Base-by-base conservation (phyloP, 1,139 yeast genomes). In the Hemisphaericaspora xylofermentans region DNA sequence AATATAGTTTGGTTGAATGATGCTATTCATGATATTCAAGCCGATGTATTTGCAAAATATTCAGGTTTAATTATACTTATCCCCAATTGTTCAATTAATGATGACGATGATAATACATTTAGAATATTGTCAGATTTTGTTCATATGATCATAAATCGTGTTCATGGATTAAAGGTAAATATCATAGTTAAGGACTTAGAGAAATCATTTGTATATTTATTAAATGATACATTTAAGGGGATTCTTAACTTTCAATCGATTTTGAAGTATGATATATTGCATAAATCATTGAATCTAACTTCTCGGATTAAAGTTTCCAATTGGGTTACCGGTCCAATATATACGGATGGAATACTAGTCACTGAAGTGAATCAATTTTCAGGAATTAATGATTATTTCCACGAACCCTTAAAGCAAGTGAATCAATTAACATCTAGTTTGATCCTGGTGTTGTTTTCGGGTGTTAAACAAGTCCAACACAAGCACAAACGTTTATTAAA, bases 1-100 rank as follows among this genome's bases (percentile, higher is more conserved):
- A 74, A 74, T 46, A 77, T 84, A 16, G 66, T 79, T 17, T 84
- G 89, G 86, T 67, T 86, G 15, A 66, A 63, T 33, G 66, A 64
- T 13, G 54, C 50, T 2, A 34, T 47, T 17, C 6, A 35, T 3
- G 34, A 28, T 6, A 33, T 48, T 9, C 43, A 43, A 18, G 17
- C 38, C 1, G 33, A 40, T 33, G 39, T 52, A 6, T 57, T 59
- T 41, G 49, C 44, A 5, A 54, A 51, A 34, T 57, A 56, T 39
- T 50, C 63, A 18, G 68, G 71, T 27, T 55, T 76, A 16, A 68
- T 79, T 13, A 59, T 77, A 5, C 42, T 77, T 3, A 41, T 63
- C 6, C 51, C 50, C 2, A 52, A 49, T 8, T 42, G 36, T 33
- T 36, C 44, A 54, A 58, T 30, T 53, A 63, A 12, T 26, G 58